Evolutionary conservation across 225 moss, liverwort and hornwort genomes (phyloP).

Genomic region (Straminergon stramineum): DNA sequence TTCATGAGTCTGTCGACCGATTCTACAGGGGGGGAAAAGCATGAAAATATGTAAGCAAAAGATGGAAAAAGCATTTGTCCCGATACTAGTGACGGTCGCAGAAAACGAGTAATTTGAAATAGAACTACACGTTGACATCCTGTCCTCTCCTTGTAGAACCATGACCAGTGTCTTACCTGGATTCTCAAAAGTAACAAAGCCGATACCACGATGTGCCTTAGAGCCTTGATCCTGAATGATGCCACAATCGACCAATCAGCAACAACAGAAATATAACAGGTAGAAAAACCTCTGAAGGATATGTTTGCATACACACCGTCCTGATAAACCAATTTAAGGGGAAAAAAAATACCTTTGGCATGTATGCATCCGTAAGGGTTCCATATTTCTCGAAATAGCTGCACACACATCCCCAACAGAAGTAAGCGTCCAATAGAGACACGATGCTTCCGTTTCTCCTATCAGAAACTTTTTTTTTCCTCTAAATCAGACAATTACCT

Average conservation of each 20-base stretch:
- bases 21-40: constrained; percentile 20
- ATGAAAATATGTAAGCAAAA: neutral
- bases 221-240: constrained; percentile 76
- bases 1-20: constrained; percentile 93
- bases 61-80: neutral
- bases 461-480: neutral
- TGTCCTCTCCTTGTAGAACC: neutral
- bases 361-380: constrained; percentile 88
- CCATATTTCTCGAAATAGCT: constrained; percentile 95
- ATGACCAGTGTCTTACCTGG: constrained; percentile 39
- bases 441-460: neutral
- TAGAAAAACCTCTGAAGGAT: neutral
- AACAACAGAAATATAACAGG: neutral
- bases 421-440: neutral
- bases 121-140: neutral
- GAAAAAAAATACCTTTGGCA: constrained; percentile 67
- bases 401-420: constrained; percentile 8
- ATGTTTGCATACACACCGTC: neutral
- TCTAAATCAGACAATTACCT: constrained; percentile 17
- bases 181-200: constrained; percentile 97
- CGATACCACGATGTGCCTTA: constrained; percentile 91
- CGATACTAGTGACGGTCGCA: neutral
- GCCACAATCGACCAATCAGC: neutral
- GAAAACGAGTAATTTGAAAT: neutral
- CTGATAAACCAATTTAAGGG: neutral